These are phyloP conservation scores for Fusarium buxicola DNA, from an alignment of 2,329 filamentous ascomycete species.

Conservation along the genomic window DNA sequence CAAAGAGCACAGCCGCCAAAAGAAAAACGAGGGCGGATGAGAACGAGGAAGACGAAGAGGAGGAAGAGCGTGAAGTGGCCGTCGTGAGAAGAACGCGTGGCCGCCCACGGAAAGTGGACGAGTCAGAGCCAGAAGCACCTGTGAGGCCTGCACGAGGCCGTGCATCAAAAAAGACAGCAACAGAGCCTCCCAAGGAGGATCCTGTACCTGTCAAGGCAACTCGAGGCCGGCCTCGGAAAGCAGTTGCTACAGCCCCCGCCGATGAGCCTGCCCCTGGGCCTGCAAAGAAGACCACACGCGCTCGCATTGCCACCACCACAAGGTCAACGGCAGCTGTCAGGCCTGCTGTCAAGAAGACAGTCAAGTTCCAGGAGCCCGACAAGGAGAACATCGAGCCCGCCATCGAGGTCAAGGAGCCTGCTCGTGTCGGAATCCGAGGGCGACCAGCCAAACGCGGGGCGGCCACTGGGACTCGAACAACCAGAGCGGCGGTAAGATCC, in stretches of 20 bases:
- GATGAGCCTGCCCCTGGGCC: constrained; percentile 46
- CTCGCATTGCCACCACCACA: constrained; percentile 43
- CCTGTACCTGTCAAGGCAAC: constrained; percentile 50
- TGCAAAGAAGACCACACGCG: constrained; percentile 49
- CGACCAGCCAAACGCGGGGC: constrained; percentile 58
- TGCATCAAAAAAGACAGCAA: constrained; percentile 44
- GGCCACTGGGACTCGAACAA: constrained; percentile 48
- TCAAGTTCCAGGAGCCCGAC: constrained; percentile 73
- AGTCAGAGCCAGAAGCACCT: constrained; percentile 38
- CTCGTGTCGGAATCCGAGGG: constrained; percentile 52
- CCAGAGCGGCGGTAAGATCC: constrained; percentile 50
- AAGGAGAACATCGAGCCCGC: constrained; percentile 70
- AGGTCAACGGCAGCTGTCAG: constrained; percentile 53
- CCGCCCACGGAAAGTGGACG: constrained; percentile 56
- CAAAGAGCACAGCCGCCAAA: constrained; percentile 52
- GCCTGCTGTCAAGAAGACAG: constrained; percentile 67
- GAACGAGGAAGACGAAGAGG: constrained; percentile 60
- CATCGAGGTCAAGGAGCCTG: constrained; percentile 52
- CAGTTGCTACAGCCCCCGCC: constrained; percentile 39
- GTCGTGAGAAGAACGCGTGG: constrained; percentile 56
- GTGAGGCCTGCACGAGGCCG: constrained; percentile 48
- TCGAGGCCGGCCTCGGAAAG: constrained; percentile 60
- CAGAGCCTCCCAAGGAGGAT: constrained; percentile 40
- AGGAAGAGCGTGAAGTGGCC: constrained; percentile 47
- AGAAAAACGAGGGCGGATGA: constrained; percentile 68